Percentiles rank a stretch among this genome's conserved stretches.
Conservation (phyloP, 2,329 filamentous ascomycete species). For the Colletotrichum nymphaeae region DNA sequence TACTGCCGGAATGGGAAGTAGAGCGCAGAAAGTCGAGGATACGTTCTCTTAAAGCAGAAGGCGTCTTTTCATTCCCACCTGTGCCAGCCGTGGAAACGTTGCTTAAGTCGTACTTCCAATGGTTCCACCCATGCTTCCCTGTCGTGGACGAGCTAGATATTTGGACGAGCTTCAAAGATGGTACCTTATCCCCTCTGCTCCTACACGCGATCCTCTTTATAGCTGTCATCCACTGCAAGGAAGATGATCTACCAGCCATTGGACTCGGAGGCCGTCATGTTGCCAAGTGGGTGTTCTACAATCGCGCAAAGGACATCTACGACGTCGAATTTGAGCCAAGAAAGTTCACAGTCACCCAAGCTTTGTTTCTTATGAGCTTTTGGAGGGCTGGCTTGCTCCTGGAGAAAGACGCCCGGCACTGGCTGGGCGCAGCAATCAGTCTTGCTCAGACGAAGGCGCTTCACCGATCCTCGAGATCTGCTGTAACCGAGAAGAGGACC, state of each 20-base stretch:
- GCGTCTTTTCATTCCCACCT: conserved; percentile 56
- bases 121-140: conserved; percentile 67
- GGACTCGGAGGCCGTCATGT: conserved; percentile 59
- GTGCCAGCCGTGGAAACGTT: conserved; percentile 53
- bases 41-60: neutral
- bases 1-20: conserved; percentile 50
- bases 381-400: conserved; percentile 61
- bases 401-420: conserved; percentile 59
- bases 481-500: conserved; percentile 37
- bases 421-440: conserved; percentile 62
- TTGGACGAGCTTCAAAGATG: conserved; percentile 49
- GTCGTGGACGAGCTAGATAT: conserved; percentile 60
- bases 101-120: conserved; percentile 63
- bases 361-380: conserved; percentile 65
- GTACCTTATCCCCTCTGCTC: conserved; percentile 59
- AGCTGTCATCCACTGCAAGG: conserved; percentile 63
- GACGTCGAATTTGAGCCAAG: conserved; percentile 64
- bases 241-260: conserved; percentile 54
- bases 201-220: conserved; percentile 66
- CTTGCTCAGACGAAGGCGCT: conserved; percentile 61
- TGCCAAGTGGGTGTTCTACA: conserved; percentile 62
- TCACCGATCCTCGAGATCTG: conserved; percentile 44
- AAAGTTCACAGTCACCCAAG: conserved; percentile 59
- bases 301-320: conserved; percentile 61
- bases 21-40: conserved; percentile 45